Conservation (phyloP, 2,329 filamentous ascomycete species). For the Fusarium tricinctum region DNA sequence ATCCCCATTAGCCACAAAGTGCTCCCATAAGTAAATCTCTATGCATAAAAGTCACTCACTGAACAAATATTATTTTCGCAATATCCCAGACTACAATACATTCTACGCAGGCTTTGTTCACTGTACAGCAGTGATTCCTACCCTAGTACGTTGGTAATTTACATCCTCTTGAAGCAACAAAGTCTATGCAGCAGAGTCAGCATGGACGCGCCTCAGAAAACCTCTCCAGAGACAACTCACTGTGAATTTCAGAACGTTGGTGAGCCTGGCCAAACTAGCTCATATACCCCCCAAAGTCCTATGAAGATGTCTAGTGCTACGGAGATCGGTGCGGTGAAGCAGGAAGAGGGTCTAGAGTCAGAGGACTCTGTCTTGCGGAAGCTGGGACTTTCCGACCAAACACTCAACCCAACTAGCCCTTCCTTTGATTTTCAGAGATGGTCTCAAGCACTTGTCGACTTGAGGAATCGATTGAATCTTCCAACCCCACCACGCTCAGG, state of each 20-base stretch:
- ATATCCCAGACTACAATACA: neutral
- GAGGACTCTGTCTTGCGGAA: constrained; percentile 1
- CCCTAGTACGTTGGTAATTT: too few species aligned
- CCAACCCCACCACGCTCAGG: constrained; percentile 16
- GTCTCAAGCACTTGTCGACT: constrained; percentile 1
- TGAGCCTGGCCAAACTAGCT: neutral
- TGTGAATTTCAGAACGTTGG: neutral
- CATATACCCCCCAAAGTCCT: neutral
- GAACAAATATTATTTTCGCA: neutral
- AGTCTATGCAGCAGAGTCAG: neutral
- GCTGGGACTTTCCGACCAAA: neutral
- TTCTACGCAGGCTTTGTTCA: neutral
- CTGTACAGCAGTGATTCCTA: too few species aligned
- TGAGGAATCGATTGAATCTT: neutral
- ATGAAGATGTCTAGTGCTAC: neutral
- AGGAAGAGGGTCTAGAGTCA: neutral
- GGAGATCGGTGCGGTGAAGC: neutral
- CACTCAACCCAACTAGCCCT: constrained; percentile 2
- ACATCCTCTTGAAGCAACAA: neutral
- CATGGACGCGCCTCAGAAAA: neutral
- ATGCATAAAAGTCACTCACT: neutral
- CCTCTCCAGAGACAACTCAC: neutral
- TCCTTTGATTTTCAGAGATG: constrained; percentile 4
- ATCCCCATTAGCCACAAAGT: neutral
- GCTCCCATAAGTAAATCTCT: neutral